Base-by-base conservation (phyloP, 1,284 basidiomycete genomes). In the Neonothopanus nambi region DNA sequence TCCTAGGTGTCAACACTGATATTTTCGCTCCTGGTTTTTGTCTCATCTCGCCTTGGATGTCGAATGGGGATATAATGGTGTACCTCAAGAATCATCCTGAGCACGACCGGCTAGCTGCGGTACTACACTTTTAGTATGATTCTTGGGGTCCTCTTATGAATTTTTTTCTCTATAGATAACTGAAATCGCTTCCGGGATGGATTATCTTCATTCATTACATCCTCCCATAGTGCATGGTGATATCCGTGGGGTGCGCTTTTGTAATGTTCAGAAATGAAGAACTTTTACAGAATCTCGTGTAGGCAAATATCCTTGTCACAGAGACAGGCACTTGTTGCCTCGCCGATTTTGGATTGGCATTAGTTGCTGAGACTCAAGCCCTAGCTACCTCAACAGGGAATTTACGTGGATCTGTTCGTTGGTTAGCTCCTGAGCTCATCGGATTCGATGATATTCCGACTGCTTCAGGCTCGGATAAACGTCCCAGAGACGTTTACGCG, bases 211-310 rank as follows among this genome's bases (percentile, higher is more conserved):
- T 38, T 30, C 23, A 35, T 28, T 45, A n/a, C 24, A 43, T 15
- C 54, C 48, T 8, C 43, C 54, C 20, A 52, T 56, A 21, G 39
- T 52, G 9, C 55, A 56, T 33, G 51, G 55, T 11, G 46, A 56
- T 48, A 37, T 56, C n/a, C 30, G 46, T 36, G 55, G 51, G 15
- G 55, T 51, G 24, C n/a, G 52, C 42, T 9, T 15, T 18, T 13
- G 3, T 3, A 1, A n/a, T 26, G 17, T n/a, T 38, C 13, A 23
- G 11, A 3, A 17, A 13, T 7, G 8, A 26, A 17, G 37, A 28
- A n/a, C n/a, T n/a, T n/a, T n/a, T n/a, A n/a, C 2, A 26, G 12
- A 18, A 23, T 17, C 11, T 23, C 3, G 2, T 50, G 2, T 26
- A 52, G 52, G 44, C 52, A 1, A 56, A 56, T 28, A 49, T 56